phyloP scores from a whole-genome alignment of 2,329 filamentous ascomycete species.

The Sporothrix protearum region DNA sequence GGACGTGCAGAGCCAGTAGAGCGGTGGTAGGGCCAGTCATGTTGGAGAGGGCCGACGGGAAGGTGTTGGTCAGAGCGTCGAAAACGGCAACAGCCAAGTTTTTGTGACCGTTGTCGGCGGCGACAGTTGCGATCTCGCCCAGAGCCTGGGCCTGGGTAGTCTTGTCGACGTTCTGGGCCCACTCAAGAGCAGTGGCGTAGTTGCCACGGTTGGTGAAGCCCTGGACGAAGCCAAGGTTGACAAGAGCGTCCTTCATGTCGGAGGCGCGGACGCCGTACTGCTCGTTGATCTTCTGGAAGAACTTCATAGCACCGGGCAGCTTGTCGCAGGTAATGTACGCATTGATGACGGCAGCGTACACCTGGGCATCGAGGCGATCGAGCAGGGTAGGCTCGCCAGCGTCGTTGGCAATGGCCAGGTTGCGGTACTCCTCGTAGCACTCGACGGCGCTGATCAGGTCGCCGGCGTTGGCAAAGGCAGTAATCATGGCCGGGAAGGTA shows the following conservation, averaged over 20 bases:
- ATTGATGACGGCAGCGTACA: constrained; percentile 89
- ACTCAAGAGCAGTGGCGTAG: constrained; percentile 68
- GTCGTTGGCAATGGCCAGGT: constrained; percentile 80
- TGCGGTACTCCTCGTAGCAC: constrained; percentile 92
- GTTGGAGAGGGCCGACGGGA: constrained; percentile 57
- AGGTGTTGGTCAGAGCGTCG: constrained; percentile 51
- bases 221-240: constrained; percentile 73
- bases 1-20: constrained; percentile 81
- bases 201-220: constrained; percentile 68
- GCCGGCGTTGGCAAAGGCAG: constrained; percentile 78
- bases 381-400: constrained; percentile 65
- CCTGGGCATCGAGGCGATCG: constrained; percentile 72
- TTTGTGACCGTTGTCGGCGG: constrained; percentile 74
- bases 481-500: constrained; percentile 90
- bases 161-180: constrained; percentile 63
- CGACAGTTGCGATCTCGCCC: constrained; percentile 67
- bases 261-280: constrained; percentile 56
- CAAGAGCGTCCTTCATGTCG: constrained; percentile 67
- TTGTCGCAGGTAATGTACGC: constrained; percentile 82
- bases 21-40: constrained; percentile 42
- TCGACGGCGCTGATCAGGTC: constrained; percentile 86
- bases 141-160: constrained; percentile 61
- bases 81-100: constrained; percentile 66
- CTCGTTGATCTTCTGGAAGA: constrained; percentile 73
- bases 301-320: constrained; percentile 75